Percentiles rank a stretch among this genome's conserved stretches.
phyloP scores from a whole-genome alignment of 371 early-diverging fungal genomes.

The Rhizopus arrhizus region DNA sequence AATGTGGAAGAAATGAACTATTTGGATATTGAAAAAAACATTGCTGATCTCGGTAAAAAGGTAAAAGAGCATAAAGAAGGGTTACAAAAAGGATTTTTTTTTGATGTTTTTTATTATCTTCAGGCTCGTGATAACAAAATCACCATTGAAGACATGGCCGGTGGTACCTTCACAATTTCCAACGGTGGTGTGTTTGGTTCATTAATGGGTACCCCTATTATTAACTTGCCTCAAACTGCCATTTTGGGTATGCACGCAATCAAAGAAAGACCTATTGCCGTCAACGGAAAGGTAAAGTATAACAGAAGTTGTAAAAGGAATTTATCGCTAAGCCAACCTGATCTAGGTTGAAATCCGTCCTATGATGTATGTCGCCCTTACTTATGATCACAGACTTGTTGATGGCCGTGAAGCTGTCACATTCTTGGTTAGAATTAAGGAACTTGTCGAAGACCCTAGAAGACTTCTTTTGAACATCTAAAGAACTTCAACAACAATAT shows the following conservation, averaged over 20 bases:
- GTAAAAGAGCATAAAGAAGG: constrained; percentile 33
- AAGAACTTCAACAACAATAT: background rate
- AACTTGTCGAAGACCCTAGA: constrained; percentile 94
- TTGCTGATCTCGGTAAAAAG: constrained; percentile 87
- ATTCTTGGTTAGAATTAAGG: constrained; percentile 95
- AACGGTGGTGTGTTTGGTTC: constrained; percentile 98
- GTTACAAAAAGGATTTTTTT: background rate
- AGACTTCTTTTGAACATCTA: constrained; percentile 83
- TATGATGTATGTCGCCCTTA: constrained; percentile 98
- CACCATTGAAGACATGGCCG: constrained; percentile 95
- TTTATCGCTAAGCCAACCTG: no score
- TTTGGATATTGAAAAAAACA: constrained; percentile 88
- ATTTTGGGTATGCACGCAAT: constrained; percentile 98
- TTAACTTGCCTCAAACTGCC: constrained; percentile 96
- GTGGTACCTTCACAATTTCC: constrained; percentile 98
- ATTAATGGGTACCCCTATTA: constrained; percentile 95
- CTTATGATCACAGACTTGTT: constrained; percentile 97
- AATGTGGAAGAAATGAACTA: constrained; percentile 86
- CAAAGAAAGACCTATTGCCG: constrained; percentile 93
- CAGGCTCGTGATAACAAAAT: constrained; percentile 94
- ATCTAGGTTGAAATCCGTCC: constrained; percentile 86
- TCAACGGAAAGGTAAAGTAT: constrained; percentile 79
- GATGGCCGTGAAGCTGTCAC: constrained; percentile 98
- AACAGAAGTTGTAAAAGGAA: background rate
- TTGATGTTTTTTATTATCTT: background rate